phyloP scores from a whole-genome alignment of 192 early-diverging fungal genomes.

The Coemansia sp. region DNA sequence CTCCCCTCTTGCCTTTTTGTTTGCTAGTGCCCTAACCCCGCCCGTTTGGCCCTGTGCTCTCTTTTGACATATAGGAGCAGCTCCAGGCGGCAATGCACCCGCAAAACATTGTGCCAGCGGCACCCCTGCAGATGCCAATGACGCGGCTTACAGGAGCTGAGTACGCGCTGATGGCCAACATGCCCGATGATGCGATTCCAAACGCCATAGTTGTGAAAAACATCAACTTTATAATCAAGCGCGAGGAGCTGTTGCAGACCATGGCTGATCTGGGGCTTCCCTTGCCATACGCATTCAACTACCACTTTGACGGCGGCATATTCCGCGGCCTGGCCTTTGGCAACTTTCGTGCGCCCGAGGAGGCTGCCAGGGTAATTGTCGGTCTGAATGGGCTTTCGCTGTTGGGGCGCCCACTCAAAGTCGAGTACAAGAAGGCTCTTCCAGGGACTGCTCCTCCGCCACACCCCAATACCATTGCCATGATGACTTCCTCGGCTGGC shows the following conservation, averaged over 20 bases:
- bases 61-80: slow-evolving; percentile 36
- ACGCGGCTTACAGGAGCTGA: slow-evolving; percentile 46
- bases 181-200: slow-evolving; percentile 60
- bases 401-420: slow-evolving; percentile 68
- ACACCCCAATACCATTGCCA: slow-evolving; percentile 57
- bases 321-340: slow-evolving; percentile 81
- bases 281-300: slow-evolving; percentile 77
- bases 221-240: slow-evolving; percentile 77
- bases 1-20: background rate
- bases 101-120: slow-evolving; percentile 36
- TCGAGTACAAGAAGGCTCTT: slow-evolving; percentile 77
- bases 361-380: slow-evolving; percentile 66
- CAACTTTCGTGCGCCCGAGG: slow-evolving; percentile 74
- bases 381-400: slow-evolving; percentile 70
- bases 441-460: slow-evolving; percentile 57
- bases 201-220: slow-evolving; percentile 82
- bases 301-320: slow-evolving; percentile 76
- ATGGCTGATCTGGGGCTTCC: slow-evolving; percentile 69
- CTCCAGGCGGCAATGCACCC: slow-evolving; percentile 51
- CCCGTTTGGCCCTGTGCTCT: background rate
- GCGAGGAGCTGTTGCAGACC: slow-evolving; percentile 67
- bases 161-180: slow-evolving; percentile 53
- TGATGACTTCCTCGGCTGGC: slow-evolving; percentile 36
- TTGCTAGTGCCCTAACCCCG: background rate
- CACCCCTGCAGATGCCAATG: slow-evolving; percentile 39